These are phyloP conservation scores for Wickerhamomyces canadensis DNA, from an alignment of 805 yeast species.

Conservation along the genomic window DNA sequence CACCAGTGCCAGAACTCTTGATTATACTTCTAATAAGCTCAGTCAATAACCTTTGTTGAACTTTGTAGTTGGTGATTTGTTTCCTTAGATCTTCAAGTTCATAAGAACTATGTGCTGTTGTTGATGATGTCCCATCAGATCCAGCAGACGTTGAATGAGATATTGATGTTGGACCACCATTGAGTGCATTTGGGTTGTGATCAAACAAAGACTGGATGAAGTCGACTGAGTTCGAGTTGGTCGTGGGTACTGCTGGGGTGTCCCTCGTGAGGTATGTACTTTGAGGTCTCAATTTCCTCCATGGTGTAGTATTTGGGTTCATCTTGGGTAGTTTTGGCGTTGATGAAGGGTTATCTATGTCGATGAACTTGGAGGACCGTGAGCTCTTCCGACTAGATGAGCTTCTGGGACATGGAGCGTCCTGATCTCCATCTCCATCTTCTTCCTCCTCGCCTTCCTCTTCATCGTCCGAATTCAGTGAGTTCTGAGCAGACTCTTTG, in stretches of 20 bases:
- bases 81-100: slow-evolving; percentile 34
- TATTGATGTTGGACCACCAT: slow-evolving; percentile 8
- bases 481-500: neutral
- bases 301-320: slow-evolving; percentile 31
- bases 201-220: slow-evolving; percentile 22
- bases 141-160: slow-evolving; percentile 8
- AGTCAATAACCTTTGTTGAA: slow-evolving; percentile 28
- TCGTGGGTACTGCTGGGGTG: neutral
- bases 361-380: slow-evolving; percentile 15
- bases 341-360: slow-evolving; percentile 23
- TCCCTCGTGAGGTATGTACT: slow-evolving; percentile 13
- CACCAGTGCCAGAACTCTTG: slow-evolving; percentile 14
- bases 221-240: slow-evolving; percentile 8
- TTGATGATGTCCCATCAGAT: slow-evolving; percentile 8
- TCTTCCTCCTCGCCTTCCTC: slow-evolving; percentile 10
- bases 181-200: slow-evolving; percentile 2
- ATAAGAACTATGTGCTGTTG: slow-evolving; percentile 7
- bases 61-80: slow-evolving; percentile 37
- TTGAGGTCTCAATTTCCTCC: slow-evolving; percentile 26
- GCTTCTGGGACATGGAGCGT: neutral
- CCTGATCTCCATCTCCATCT: slow-evolving; percentile 2
- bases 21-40: slow-evolving; percentile 24
- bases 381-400: slow-evolving; percentile 1
- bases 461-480: slow-evolving; percentile 14
- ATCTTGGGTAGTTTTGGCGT: slow-evolving; percentile 28